These are phyloP conservation scores for Melastoma candidum DNA, from an alignment of 441 rosid genomes.

Conservation along the genomic window DNA sequence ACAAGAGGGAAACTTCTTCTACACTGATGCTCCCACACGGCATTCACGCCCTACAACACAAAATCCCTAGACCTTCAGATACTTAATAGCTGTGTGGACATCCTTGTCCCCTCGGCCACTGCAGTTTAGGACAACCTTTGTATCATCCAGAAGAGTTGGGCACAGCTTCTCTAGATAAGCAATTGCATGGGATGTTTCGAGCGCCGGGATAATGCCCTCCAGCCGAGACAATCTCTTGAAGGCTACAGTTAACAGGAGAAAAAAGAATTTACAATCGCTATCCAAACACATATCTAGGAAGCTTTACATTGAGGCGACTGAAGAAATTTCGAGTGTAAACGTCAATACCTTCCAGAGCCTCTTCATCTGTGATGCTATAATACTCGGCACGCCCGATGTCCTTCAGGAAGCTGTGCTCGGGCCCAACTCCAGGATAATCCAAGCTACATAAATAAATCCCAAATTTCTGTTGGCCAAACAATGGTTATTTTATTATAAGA, in stretches of 20 bases:
- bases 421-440: constrained; percentile 99
- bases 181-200: constrained; percentile 79
- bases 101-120: constrained; percentile 94
- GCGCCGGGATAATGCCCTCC: constrained; percentile 85
- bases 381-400: constrained; percentile 81
- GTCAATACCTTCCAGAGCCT: constrained; percentile 75
- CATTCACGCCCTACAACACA: no score
- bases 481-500: not conserved
- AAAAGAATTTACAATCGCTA: not conserved
- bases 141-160: constrained; percentile 52
- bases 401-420: constrained; percentile 92
- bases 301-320: not conserved
- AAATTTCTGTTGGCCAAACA: not conserved
- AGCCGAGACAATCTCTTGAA: constrained; percentile 64
- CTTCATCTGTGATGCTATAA: constrained; percentile 72
- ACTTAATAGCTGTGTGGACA: constrained; percentile 71
- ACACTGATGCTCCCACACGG: no score
- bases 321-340: not conserved
- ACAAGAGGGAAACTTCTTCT: no score
- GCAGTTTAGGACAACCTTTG: constrained; percentile 67
- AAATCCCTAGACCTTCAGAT: constrained; percentile 33
- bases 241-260: constrained; percentile 30
- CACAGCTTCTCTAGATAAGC: constrained; percentile 77
- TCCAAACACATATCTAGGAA: not conserved
- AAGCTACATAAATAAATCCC: constrained; percentile 29